phyloP scores from a whole-genome alignment of 2,329 filamentous ascomycete genomes.

The Diaporthe vexans region DNA sequence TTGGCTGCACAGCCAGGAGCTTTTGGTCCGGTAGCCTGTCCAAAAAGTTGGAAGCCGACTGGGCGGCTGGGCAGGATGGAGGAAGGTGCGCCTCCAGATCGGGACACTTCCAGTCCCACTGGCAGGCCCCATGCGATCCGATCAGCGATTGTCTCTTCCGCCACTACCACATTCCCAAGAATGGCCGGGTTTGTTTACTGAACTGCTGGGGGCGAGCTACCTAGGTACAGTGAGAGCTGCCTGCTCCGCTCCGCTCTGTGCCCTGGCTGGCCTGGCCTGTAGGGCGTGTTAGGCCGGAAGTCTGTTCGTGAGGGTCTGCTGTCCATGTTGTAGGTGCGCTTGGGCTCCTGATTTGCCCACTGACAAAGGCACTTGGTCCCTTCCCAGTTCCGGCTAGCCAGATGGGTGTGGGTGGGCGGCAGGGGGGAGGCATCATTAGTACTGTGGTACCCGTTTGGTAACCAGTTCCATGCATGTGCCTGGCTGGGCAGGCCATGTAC shows the following conservation, averaged over 20 bases:
- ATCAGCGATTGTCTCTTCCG: conserved; percentile 15
- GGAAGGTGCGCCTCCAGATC: conserved; percentile 9
- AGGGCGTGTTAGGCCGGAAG: neutral
- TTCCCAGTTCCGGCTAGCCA: neutral
- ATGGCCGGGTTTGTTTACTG: neutral
- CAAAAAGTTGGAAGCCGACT: conserved; percentile 12
- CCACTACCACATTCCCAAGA: conserved; percentile 19
- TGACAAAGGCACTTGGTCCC: neutral
- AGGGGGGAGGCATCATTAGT: no score
- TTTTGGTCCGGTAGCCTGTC: conserved; percentile 18
- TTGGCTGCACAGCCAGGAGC: conserved; percentile 1
- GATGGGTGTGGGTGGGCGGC: neutral
- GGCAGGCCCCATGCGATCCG: neutral
- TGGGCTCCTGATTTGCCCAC: neutral
- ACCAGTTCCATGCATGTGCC: neutral
- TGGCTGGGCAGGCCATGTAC: neutral
- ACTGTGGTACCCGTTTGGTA: neutral
- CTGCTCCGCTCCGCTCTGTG: neutral
- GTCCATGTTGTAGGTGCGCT: neutral
- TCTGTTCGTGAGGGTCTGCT: neutral
- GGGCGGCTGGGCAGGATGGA: neutral
- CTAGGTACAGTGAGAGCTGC: no score
- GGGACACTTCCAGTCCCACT: conserved; percentile 5
- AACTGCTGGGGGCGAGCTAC: neutral
- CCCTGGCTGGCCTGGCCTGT: no score